phyloP scores from a whole-genome alignment of 192 early-diverging fungal species.

The Geranomyces michiganensis region DNA sequence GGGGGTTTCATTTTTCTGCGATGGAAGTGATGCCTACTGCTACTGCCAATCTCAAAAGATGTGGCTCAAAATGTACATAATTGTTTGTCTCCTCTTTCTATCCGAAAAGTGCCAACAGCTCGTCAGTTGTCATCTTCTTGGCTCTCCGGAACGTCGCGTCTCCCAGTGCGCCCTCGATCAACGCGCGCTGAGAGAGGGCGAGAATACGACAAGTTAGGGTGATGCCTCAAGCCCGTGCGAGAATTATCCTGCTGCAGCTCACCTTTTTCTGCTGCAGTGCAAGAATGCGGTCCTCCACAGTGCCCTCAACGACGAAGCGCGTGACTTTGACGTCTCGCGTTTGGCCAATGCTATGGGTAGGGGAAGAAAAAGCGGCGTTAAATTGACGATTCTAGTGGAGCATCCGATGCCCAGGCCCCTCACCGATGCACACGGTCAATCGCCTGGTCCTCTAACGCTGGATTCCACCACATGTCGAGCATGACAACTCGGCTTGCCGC shows the following conservation, averaged over 20 bases:
- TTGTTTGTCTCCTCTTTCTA: neutral
- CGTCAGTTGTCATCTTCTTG: conserved; percentile 31
- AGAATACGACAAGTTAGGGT: neutral
- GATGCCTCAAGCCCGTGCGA: neutral
- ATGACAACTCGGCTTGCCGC: conserved; percentile 73
- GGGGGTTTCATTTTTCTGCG: too few relatives aligned
- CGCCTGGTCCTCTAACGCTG: conserved; percentile 68
- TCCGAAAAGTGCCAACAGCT: conserved; percentile 29
- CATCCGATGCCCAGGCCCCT: neutral
- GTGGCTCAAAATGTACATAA: too few relatives aligned
- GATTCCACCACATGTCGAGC: conserved; percentile 85
- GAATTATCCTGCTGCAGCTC: too few relatives aligned
- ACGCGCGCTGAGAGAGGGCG: conserved; percentile 13
- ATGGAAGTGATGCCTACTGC: too few relatives aligned
- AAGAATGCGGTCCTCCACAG: conserved; percentile 74
- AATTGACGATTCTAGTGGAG: neutral
- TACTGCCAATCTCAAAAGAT: too few relatives aligned
- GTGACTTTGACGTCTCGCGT: conserved; percentile 61
- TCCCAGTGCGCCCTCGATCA: conserved; percentile 39
- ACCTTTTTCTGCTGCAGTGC: conserved; percentile 65
- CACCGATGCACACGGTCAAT: conserved; percentile 73
- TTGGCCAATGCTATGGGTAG: conserved; percentile 63
- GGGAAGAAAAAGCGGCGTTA: neutral
- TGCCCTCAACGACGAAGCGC: conserved; percentile 62
- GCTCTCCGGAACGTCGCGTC: conserved; percentile 22